Evolutionary conservation across 345 rosid genomes (phyloP), one percentile per base, ranked within the genome.

Genomic region (Kernera saxatilis): DNA sequence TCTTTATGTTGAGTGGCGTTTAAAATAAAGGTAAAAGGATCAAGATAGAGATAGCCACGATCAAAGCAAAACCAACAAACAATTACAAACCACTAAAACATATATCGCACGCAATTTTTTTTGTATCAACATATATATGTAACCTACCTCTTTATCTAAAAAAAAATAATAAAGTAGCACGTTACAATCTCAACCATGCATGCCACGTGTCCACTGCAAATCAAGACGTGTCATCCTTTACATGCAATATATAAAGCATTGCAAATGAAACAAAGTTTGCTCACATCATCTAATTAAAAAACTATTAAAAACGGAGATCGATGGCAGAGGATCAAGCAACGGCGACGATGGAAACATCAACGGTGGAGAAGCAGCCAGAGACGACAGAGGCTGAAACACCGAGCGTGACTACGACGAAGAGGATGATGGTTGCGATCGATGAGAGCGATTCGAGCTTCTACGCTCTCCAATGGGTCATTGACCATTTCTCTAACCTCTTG

Each of bases 401-500:
- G 7, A 26, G 18, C 11, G 59, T 21, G 27, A 33, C 52, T 59
- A 56, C n/a, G 68, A 81, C 61, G 60, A 64, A 78, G 79, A 81
- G 56, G 26, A 67, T 82, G 36, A 58, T 81, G 83, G 81, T 82
- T 71, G 86, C 81, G 1, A 35, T 82, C 18, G 88, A 85, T 46
- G 86, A 82, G 12, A 82, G 83, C 32, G 88, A 81, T 18, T 67
- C 61, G 10, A 83, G 88, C 75, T 67, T 70, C 51, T 77, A 71
- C 11, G 80, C 80, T 57, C 77, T 77, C 14, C 68, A 77, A 25
- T 77, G 80, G 80, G 80, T 71, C 37, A 65, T 66, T 66, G 77
- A 77, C 46, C 73, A 77, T 71, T 70, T 77, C 64, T 51, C 80
- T 17, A 19, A 9, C 58, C 76, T 71, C 21, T 41, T 77, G 4